Evolutionary conservation across 148 eudicot genomes (phyloP).

Genomic region (Rhododendron griersonianum): DNA sequence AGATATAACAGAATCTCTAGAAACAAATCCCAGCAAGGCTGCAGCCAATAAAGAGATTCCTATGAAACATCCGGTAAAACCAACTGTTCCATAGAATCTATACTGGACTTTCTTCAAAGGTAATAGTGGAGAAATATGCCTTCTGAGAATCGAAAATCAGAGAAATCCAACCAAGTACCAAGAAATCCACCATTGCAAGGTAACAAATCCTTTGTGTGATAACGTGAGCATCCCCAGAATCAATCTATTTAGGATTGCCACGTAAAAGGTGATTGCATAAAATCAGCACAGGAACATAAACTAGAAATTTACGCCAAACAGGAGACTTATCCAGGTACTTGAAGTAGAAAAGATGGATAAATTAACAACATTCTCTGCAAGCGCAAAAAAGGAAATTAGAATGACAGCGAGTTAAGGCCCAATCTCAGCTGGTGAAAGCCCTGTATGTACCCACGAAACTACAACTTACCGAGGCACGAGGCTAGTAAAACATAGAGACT

Average conservation of each 20-base stretch:
- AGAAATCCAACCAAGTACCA: neutral
- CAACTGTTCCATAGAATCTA: neutral
- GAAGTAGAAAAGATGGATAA: neutral
- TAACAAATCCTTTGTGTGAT: neutral
- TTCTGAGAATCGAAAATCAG: neutral
- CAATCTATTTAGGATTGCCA: neutral
- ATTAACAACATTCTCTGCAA: neutral
- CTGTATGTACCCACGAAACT: neutral
- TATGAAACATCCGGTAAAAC: neutral
- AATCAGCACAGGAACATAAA: neutral
- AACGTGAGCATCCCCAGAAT: neutral
- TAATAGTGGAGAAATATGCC: neutral
- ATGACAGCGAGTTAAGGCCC: neutral
- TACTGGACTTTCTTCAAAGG: neutral
- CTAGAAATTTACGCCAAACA: neutral
- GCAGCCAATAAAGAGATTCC: neutral
- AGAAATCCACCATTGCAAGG: neutral
- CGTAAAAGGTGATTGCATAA: neutral
- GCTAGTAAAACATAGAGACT: neutral
- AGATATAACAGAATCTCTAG: neutral
- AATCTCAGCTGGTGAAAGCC: conserved; percentile 3
- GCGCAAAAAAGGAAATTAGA: neutral
- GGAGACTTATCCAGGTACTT: neutral
- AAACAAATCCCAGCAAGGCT: neutral
- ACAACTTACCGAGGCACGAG: neutral